These are phyloP conservation scores for Saturnispora mendoncae DNA, from an alignment of 805 yeast species.

Conservation along the genomic window DNA sequence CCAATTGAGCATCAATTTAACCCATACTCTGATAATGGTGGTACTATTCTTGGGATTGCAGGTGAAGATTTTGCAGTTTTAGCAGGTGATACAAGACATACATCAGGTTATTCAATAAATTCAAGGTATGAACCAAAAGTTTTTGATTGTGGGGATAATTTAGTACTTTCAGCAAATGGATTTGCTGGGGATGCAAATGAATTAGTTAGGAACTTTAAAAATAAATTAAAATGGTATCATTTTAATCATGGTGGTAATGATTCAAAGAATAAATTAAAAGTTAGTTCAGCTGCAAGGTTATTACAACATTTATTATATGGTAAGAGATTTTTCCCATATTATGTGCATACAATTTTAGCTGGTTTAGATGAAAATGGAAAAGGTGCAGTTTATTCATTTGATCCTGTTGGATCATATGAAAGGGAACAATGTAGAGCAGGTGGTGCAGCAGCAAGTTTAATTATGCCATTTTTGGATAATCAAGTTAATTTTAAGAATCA, in stretches of 20 bases:
- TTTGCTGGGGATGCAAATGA: conserved; percentile 94
- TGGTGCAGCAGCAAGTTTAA: conserved; percentile 92
- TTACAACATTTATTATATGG: conserved; percentile 86
- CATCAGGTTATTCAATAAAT: conserved; percentile 87
- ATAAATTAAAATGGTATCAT: conserved; percentile 82
- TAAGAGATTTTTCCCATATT: conserved; percentile 93
- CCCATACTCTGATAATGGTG: conserved; percentile 93
- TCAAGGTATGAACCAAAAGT: conserved; percentile 89
- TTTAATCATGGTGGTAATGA: conserved; percentile 54
- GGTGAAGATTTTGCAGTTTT: conserved; percentile 95
- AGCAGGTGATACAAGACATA: conserved; percentile 98
- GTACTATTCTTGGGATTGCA: conserved; percentile 94
- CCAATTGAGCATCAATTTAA: conserved; percentile 91
- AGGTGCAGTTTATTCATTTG: conserved; percentile 93
- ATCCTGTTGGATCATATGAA: conserved; percentile 97
- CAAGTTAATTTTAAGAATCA: conserved; percentile 96
- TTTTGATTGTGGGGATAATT: conserved; percentile 78
- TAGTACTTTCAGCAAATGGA: conserved; percentile 88
- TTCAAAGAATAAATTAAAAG: conserved; percentile 46
- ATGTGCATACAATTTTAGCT: conserved; percentile 89
- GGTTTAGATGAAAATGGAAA: conserved; percentile 88
- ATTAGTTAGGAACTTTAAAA: conserved; percentile 63
- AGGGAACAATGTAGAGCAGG: conserved; percentile 97
- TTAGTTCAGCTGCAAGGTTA: conserved; percentile 77
- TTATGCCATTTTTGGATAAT: conserved; percentile 95